A percentile compares a stretch with the other conserved stretches of the same genome.
Evolutionary conservation across 805 yeast genomes (phyloP).

Genomic region (Jamesozyma piceae): DNA sequence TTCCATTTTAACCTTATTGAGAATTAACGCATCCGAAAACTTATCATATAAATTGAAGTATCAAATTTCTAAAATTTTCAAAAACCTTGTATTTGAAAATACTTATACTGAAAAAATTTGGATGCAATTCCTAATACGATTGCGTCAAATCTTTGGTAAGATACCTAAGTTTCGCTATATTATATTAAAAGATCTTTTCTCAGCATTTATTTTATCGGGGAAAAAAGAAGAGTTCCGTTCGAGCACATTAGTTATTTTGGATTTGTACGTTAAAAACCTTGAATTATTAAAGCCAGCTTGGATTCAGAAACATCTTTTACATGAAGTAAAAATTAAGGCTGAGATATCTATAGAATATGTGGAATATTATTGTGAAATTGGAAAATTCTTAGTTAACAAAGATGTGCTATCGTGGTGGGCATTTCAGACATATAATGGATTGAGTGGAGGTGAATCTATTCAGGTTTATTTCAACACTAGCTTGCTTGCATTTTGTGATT

Average conservation of each 20-base stretch:
- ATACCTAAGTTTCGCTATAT: not conserved
- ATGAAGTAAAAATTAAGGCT: constrained; percentile 11
- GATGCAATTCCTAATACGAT: constrained; percentile 1
- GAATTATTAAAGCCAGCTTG: constrained; percentile 11
- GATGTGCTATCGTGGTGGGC: constrained; percentile 27
- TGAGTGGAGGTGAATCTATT: constrained; percentile 9
- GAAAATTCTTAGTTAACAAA: constrained; percentile 14
- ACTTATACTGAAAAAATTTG: constrained; percentile 7
- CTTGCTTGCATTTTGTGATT: constrained; percentile 17
- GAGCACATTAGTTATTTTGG: constrained; percentile 3
- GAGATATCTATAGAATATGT: constrained; percentile 12
- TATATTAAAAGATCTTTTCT: constrained; percentile 1
- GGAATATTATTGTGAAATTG: constrained; percentile 20
- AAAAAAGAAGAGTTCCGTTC: constrained; percentile 1
- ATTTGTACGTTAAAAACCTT: constrained; percentile 9
- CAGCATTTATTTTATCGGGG: not conserved
- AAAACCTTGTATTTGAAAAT: not conserved
- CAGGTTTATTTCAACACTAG: constrained; percentile 14
- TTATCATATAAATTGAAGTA: constrained; percentile 11
- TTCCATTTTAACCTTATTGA: constrained; percentile 4
- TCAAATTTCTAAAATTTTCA: not conserved
- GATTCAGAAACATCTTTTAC: constrained; percentile 20
- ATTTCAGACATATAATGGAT: constrained; percentile 18
- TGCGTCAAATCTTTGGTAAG: not conserved
- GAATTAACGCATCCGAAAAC: constrained; percentile 7